These are phyloP conservation scores for Fistulinella prunicolor DNA, from an alignment of 768 basidiomycete genomes.

Conservation along the genomic window DNA sequence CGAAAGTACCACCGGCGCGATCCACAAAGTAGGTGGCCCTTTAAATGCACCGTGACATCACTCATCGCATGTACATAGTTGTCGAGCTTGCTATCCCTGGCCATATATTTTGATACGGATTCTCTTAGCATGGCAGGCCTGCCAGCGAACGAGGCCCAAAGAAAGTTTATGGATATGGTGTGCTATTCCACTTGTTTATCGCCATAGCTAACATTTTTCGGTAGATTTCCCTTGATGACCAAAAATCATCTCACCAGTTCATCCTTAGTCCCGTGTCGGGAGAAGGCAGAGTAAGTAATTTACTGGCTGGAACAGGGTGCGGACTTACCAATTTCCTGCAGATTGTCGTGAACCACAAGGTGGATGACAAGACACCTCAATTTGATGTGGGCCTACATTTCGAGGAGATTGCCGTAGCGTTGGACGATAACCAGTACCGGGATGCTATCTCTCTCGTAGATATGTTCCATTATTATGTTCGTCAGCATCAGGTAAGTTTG, in stretches of 20 bases:
- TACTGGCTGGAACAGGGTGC: neutral
- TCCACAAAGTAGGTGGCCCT: slow-evolving; percentile 70
- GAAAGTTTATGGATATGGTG: slow-evolving; percentile 75
- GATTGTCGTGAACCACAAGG: slow-evolving; percentile 80
- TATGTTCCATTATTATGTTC: slow-evolving; percentile 93
- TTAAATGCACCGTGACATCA: neutral
- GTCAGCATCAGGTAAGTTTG: slow-evolving; percentile 67
- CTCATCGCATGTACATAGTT: slow-evolving; percentile 46
- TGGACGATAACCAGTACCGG: slow-evolving; percentile 93
- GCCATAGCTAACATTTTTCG: slow-evolving; percentile 1
- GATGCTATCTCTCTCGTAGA: slow-evolving; percentile 91
- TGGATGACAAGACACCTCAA: slow-evolving; percentile 70
- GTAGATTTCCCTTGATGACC: slow-evolving; percentile 52
- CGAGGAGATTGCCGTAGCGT: slow-evolving; percentile 86
- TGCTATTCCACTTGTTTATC: slow-evolving; percentile 2
- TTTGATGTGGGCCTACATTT: slow-evolving; percentile 87
- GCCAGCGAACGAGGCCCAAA: slow-evolving; percentile 59
- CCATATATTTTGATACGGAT: slow-evolving; percentile 95
- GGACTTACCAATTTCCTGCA: slow-evolving; percentile 27
- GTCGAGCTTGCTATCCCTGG: slow-evolving; percentile 80
- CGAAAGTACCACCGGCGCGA: slow-evolving; percentile 78
- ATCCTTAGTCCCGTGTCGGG: slow-evolving; percentile 95
- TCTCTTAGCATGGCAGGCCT: slow-evolving; percentile 72
- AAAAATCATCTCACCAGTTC: slow-evolving; percentile 68
- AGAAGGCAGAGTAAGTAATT: slow-evolving; percentile 71